A percentile compares a stretch with the other conserved stretches of the same genome.
These are phyloP conservation scores for Ophiocordyceps sinensis DNA, from an alignment of 2,329 filamentous ascomycete species.

Conservation along the genomic window DNA sequence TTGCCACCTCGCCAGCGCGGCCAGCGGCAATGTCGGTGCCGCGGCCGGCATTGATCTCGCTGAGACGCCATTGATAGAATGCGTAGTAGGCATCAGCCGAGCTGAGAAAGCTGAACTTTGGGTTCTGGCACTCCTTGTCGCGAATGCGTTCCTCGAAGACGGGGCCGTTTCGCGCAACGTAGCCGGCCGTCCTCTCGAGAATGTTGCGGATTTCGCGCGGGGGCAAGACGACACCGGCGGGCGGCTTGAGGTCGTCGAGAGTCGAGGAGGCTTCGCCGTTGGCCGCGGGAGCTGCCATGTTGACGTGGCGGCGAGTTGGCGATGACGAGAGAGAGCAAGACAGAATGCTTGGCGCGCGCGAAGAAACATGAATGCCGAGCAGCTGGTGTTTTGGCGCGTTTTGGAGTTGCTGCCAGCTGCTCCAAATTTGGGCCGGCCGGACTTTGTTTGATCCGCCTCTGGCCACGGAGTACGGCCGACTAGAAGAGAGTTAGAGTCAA, in stretches of 20 bases:
- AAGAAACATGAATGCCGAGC: background rate
- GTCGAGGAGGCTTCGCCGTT: constrained; percentile 38
- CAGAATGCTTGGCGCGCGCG: background rate
- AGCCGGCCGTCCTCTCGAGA: constrained; percentile 90
- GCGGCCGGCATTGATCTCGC: constrained; percentile 71
- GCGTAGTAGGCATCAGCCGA: constrained; percentile 68
- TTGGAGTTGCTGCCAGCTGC: too few species aligned
- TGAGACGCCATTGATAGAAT: constrained; percentile 83
- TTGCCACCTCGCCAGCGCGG: constrained; percentile 47
- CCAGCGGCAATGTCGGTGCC: constrained; percentile 69
- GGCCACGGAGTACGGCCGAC: too few species aligned
- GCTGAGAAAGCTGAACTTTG: constrained; percentile 84
- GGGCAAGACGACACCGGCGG: constrained; percentile 71
- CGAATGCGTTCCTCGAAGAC: constrained; percentile 74
- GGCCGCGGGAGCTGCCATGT: constrained; percentile 7
- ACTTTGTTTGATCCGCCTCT: too few species aligned
- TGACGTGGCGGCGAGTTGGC: background rate
- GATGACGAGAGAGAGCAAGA: background rate
- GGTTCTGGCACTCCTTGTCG: constrained; percentile 67
- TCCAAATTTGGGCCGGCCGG: too few species aligned
- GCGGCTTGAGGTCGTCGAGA: constrained; percentile 60
- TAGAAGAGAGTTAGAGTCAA: too few species aligned
- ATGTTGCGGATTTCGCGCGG: constrained; percentile 74
- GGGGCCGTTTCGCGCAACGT: constrained; percentile 56
- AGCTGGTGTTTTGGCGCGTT: too few species aligned